Evolutionary conservation across 257 asterid genomes (phyloP).

Genomic region (Salvia rosmarinus): DNA sequence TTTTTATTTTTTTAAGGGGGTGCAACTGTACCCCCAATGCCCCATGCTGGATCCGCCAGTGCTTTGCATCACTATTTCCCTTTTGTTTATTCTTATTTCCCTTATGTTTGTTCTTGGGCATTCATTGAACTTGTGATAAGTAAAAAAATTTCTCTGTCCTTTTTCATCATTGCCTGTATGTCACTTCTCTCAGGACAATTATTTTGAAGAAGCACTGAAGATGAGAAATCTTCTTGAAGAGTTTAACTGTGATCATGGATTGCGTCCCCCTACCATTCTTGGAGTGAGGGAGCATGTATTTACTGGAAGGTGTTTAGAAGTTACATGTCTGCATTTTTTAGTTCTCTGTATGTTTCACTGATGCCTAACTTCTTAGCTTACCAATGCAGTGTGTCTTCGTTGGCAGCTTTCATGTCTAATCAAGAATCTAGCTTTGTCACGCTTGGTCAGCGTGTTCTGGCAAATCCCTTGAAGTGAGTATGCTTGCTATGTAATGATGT

Average conservation of each 20-base stretch:
- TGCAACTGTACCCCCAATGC: too few species aligned
- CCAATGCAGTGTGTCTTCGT: slow-evolving; percentile 89
- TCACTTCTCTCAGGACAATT: slow-evolving; percentile 68
- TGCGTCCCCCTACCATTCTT: slow-evolving; percentile 85
- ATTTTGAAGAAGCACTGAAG: slow-evolving; percentile 98
- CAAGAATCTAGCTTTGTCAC: slow-evolving; percentile 99
- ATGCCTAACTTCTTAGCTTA: slow-evolving; percentile 37
- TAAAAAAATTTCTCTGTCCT: background rate
- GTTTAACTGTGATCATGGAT: slow-evolving; percentile 76
- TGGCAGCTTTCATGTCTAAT: slow-evolving; percentile 94
- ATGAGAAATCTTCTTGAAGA: slow-evolving; percentile 98
- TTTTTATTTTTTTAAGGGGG: too few species aligned
- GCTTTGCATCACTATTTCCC: slow-evolving; percentile 20
- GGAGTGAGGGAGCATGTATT: slow-evolving; percentile 99
- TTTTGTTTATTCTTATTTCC: background rate
- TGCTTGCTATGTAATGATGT: slow-evolving; percentile 31
- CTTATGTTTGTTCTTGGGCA: slow-evolving; percentile 26
- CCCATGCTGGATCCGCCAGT: too few species aligned
- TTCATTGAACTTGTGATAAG: background rate
- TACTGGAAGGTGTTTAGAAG: slow-evolving; percentile 82
- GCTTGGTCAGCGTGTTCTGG: slow-evolving; percentile 97
- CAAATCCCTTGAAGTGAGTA: slow-evolving; percentile 91
- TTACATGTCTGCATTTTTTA: background rate
- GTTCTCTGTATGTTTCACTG: slow-evolving; percentile 7
- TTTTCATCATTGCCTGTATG: slow-evolving; percentile 25